phyloP scores from a whole-genome alignment of 2,329 filamentous ascomycete genomes.

The Podosphaera leucotricha region DNA sequence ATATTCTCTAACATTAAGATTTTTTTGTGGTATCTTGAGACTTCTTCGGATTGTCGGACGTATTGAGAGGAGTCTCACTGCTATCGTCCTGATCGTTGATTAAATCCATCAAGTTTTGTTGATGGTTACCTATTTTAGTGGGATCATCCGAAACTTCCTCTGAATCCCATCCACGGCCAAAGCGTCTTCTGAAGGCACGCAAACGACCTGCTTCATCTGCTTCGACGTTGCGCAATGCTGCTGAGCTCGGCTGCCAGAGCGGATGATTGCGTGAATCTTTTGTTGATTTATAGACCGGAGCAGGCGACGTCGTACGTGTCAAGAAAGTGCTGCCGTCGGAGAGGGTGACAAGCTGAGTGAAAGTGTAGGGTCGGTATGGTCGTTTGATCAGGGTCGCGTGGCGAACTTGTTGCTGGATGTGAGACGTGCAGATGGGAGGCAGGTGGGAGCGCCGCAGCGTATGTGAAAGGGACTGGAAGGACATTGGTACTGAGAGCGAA shows the following conservation, averaged over 20 bases:
- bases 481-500: background rate
- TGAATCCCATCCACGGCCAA: conserved; percentile 65
- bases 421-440: background rate
- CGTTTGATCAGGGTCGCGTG: conserved; percentile 69
- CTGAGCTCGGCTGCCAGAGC: conserved; percentile 72
- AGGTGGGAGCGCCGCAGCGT: background rate
- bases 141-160: conserved; percentile 16
- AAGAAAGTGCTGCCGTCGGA: conserved; percentile 75
- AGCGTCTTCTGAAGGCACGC: conserved; percentile 63
- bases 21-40: background rate
- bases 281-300: conserved; percentile 30
- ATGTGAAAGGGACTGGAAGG: background rate
- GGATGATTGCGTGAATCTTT: conserved; percentile 81
- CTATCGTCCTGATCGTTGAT: background rate
- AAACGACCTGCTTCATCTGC: conserved; percentile 84
- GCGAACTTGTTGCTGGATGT: conserved; percentile 20
- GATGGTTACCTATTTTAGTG: background rate
- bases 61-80: background rate
- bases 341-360: conserved; percentile 85
- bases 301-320: conserved; percentile 52
- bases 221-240: conserved; percentile 67
- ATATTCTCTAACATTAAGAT: no score
- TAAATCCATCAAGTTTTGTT: background rate
- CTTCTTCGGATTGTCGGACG: no score
- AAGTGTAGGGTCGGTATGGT: conserved; percentile 81